These are phyloP conservation scores for Sisymbrium irio DNA, from an alignment of 345 rosid genomes.

Conservation along the genomic window DNA sequence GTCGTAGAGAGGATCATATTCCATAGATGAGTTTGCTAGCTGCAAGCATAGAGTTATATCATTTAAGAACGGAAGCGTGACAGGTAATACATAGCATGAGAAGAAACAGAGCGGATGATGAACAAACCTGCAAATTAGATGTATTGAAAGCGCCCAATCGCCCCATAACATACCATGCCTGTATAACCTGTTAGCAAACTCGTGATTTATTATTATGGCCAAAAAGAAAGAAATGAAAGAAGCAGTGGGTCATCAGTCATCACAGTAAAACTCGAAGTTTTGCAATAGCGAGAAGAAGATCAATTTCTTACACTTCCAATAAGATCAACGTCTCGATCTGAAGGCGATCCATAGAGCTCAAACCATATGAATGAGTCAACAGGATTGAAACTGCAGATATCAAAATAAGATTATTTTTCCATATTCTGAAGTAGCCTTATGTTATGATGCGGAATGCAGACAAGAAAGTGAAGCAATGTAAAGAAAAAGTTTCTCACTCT, in stretches of 20 bases:
- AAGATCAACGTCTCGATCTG: constrained; percentile 82
- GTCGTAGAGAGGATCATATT: constrained; percentile 79
- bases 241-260: background rate
- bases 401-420: background rate
- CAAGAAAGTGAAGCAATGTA: background rate
- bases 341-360: constrained; percentile 78
- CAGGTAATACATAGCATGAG: background rate
- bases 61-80: background rate
- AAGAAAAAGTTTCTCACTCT: constrained; percentile 46
- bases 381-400: constrained; percentile 70
- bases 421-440: background rate
- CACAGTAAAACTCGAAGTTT: background rate
- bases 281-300: constrained; percentile 12
- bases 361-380: constrained; percentile 83
- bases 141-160: constrained; percentile 91
- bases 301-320: constrained; percentile 62
- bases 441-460: background rate
- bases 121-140: constrained; percentile 82
- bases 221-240: constrained; percentile 1
- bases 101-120: background rate
- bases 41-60: constrained; percentile 33
- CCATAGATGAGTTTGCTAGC: constrained; percentile 75
- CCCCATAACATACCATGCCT: constrained; percentile 97
- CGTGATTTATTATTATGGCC: background rate
- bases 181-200: constrained; percentile 58